Conservation (phyloP, 768 basidiomycete species). For the Sarcomyxa edulis region DNA sequence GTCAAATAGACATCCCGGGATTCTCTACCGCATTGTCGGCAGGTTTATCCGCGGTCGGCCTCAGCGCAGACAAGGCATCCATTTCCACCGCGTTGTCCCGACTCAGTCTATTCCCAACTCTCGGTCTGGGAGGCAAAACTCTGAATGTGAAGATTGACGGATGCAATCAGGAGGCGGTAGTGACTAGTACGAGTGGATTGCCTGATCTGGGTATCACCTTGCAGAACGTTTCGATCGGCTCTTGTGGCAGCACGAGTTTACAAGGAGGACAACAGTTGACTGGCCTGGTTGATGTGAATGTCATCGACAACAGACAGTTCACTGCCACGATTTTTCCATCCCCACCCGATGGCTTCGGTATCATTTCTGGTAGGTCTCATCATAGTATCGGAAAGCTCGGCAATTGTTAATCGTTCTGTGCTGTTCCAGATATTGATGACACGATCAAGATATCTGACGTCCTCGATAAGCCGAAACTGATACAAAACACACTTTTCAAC, state of each 20-base stretch:
- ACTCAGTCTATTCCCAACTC: slow-evolving; percentile 26
- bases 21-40: slow-evolving; percentile 15
- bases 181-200: slow-evolving; percentile 23
- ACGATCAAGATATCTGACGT: slow-evolving; percentile 38
- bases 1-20: slow-evolving; percentile 19
- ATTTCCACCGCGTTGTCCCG: slow-evolving; percentile 23
- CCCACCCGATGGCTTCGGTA: slow-evolving; percentile 31
- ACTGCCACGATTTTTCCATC: slow-evolving; percentile 29
- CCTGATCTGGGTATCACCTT: slow-evolving; percentile 29
- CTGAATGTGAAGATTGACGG: slow-evolving; percentile 25
- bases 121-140: slow-evolving; percentile 26
- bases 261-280: slow-evolving; percentile 11
- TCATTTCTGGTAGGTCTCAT: slow-evolving; percentile 34
- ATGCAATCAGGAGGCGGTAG: slow-evolving; percentile 18
- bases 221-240: slow-evolving; percentile 25
- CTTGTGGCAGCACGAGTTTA: slow-evolving; percentile 15
- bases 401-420: not conserved
- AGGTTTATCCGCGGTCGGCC: slow-evolving; percentile 20
- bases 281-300: slow-evolving; percentile 14
- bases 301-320: slow-evolving; percentile 15
- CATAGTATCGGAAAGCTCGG: not conserved
- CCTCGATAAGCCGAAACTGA: slow-evolving; percentile 25
- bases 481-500: slow-evolving; percentile 34
- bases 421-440: slow-evolving; percentile 37
- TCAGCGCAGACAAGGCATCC: slow-evolving; percentile 22